These are phyloP conservation scores for Teratosphaeria viscida DNA, from an alignment of 2,329 filamentous ascomycete genomes.

Conservation along the genomic window DNA sequence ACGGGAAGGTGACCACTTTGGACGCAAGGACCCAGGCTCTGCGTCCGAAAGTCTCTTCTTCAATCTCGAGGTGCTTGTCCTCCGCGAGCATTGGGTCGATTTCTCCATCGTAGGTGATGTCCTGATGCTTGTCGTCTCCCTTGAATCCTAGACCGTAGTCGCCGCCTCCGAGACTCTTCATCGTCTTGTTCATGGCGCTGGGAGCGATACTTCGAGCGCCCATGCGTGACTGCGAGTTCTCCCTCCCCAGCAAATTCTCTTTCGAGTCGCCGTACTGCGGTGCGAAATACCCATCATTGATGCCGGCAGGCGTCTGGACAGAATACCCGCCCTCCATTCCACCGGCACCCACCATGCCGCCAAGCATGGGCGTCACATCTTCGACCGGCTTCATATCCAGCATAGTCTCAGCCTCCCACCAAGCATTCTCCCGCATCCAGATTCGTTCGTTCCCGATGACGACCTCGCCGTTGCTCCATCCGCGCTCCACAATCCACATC, in stretches of 20 bases:
- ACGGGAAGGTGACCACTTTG: conserved; percentile 87
- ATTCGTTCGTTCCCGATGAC: conserved; percentile 82
- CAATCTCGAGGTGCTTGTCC: conserved; percentile 64
- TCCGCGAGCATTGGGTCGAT: conserved; percentile 70
- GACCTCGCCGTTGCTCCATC: conserved; percentile 97
- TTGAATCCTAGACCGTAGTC: conserved; percentile 86
- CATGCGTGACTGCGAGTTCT: conserved; percentile 34
- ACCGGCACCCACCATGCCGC: conserved; percentile 43
- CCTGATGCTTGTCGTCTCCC: conserved; percentile 66
- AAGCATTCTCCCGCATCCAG: conserved; percentile 88
- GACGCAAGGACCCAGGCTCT: conserved; percentile 72
- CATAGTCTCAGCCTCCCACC: conserved; percentile 98
- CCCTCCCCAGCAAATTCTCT: conserved; percentile 55
- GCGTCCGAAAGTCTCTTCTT: conserved; percentile 52
- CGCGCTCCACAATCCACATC: conserved; percentile 85
- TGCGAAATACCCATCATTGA: conserved; percentile 17
- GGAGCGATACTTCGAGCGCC: conserved; percentile 39
- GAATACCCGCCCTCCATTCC: conserved; percentile 66
- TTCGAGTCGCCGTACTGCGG: conserved; percentile 40
- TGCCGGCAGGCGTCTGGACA: conserved; percentile 39
- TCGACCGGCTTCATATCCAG: conserved; percentile 71
- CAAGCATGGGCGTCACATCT: conserved; percentile 27
- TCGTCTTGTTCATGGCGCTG: conserved; percentile 48
- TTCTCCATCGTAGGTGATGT: conserved; percentile 60
- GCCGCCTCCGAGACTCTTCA: conserved; percentile 42